Percentiles rank a stretch among this genome's conserved stretches.
Evolutionary conservation across 2,329 filamentous ascomycete species (phyloP).

Genomic region (Fonsecaea nubica): DNA sequence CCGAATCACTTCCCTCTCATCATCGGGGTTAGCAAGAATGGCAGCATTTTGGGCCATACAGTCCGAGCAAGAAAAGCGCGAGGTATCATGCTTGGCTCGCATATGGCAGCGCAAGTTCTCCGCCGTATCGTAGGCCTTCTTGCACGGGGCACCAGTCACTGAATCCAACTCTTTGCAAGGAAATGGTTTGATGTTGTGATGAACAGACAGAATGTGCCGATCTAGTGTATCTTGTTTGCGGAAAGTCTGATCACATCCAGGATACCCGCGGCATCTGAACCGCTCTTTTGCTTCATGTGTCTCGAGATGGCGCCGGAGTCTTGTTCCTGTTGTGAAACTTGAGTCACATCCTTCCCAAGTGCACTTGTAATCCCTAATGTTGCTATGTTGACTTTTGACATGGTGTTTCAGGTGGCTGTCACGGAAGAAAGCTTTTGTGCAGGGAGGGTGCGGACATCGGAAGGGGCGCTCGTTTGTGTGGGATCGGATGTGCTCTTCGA

Average conservation of each 20-base stretch:
- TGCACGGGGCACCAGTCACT: conserved; percentile 63
- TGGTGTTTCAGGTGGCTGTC: conserved; percentile 87
- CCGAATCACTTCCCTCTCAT: conserved; percentile 40
- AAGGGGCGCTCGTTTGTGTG: conserved; percentile 87
- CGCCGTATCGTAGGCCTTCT: conserved; percentile 74
- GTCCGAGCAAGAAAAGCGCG: conserved; percentile 77
- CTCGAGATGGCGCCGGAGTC: conserved; percentile 77
- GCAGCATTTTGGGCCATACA: conserved; percentile 58
- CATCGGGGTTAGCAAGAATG: conserved; percentile 48
- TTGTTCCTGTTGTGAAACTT: conserved; percentile 79
- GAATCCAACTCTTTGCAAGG: conserved; percentile 68
- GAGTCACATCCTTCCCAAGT: conserved; percentile 75
- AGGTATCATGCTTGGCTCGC: conserved; percentile 71
- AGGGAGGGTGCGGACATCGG: conserved; percentile 71
- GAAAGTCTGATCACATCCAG: conserved; percentile 77
- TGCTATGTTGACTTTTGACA: conserved; percentile 78
- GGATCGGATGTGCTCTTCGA: conserved; percentile 79
- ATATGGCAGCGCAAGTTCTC: conserved; percentile 74
- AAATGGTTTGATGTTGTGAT: conserved; percentile 74
- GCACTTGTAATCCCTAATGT: conserved; percentile 74
- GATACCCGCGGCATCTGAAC: conserved; percentile 73
- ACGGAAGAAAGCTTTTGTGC: conserved; percentile 83
- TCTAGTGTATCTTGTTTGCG: conserved; percentile 86
- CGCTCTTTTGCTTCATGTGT: conserved; percentile 79
- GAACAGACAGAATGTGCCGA: conserved; percentile 78